Evolutionary conservation across 371 early-diverging fungal species (phyloP), one percentile per base, ranked within the genome.

Genomic region (Saksenaea oblongispora): DNA sequence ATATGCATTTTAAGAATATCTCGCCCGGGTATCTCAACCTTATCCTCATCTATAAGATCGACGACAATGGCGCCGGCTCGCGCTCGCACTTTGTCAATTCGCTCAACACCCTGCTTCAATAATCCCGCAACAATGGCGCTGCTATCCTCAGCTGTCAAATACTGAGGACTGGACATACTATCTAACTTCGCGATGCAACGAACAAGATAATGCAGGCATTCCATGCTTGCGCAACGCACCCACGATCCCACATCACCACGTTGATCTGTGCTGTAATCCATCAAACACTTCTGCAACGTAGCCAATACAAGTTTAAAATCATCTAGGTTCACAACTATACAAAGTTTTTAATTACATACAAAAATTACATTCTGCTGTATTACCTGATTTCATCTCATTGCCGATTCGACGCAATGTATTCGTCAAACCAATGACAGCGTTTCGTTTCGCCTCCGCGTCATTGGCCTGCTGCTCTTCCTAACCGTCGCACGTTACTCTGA

Each of bases 201-300:
- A 2, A 87, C 37, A 56, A 88, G 58, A n/a, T 64, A 56, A 10
- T 72, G 70, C 53, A 93, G 73, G 8, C 83, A 82, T 2, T 78
- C 69, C 84, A 94, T 89, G 35, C 84, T 75, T 8, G 90, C 88
- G 63, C 89, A 83, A 22, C 98, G 93, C 5, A 95, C 87, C 93
- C 95, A 94, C 0, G 96, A 95, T 0, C 98, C 98, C 14, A 98
- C 93, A 74, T 98, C 98, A 15, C 98, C 98, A 27, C 97, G 89
- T 36, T 89, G 87, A 64, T 97, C 96, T 1, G 86, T 85, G 41
- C 88, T 89, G 66, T 96, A 95, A 71, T 98, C 98, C 9, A 86
- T 78, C 53, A 96, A 73, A 11, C 91, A 93, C 0, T 47, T 62
- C 22, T 86, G 61, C 24, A 88, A 72, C 1, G 82, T 67, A 0